These are phyloP conservation scores for Boletus sp. DNA, from an alignment of 1,284 basidiomycete genomes.

Conservation along the genomic window DNA sequence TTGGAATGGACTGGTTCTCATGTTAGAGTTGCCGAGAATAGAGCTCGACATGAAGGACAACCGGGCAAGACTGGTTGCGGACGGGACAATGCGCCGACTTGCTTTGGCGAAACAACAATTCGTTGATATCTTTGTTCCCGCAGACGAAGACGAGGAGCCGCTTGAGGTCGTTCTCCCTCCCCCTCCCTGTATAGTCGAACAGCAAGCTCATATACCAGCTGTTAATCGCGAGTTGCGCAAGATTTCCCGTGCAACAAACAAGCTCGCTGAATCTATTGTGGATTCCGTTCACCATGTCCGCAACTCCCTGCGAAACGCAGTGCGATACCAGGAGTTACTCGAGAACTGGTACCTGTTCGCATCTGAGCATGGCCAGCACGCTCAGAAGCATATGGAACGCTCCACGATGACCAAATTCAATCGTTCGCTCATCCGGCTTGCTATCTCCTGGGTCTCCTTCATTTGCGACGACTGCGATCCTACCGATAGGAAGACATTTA, in stretches of 20 bases:
- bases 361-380: conserved; percentile 90
- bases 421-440: conserved; percentile 77
- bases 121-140: conserved; percentile 55
- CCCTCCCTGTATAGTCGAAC: conserved; percentile 70
- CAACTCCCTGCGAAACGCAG: conserved; percentile 56
- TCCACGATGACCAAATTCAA: conserved; percentile 73
- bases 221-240: conserved; percentile 91
- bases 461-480: conserved; percentile 98
- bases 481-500: conserved; percentile 94
- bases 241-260: conserved; percentile 85
- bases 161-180: conserved; percentile 42
- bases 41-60: conserved; percentile 81
- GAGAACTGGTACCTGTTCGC: conserved; percentile 97
- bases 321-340: conserved; percentile 80
- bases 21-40: conserved; percentile 64
- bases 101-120: conserved; percentile 79
- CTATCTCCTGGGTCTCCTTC: conserved; percentile 97
- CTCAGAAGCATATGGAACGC: conserved; percentile 83
- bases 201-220: conserved; percentile 86
- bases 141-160: conserved; percentile 58
- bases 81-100: conserved; percentile 80
- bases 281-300: conserved; percentile 85
- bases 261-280: conserved; percentile 90
- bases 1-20: conserved; percentile 90
- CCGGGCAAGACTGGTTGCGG: conserved; percentile 80